Base-by-base conservation (phyloP, 495 filamentous ascomycete genomes). In the Lindgomyces ingoldianus region DNA sequence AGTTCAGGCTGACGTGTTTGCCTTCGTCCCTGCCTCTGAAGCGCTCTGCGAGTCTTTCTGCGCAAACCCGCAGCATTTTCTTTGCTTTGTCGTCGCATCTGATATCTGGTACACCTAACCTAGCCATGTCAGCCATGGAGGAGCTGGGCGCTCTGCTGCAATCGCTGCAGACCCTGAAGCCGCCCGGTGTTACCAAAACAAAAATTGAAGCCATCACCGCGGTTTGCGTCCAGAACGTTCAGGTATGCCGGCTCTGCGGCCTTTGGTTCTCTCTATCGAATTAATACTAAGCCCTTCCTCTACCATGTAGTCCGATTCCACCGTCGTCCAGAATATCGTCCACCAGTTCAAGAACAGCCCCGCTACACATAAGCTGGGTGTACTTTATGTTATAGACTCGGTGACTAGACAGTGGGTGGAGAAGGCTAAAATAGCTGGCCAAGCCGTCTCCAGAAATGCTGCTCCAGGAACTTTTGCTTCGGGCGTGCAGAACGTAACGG, bases 371-470 rank as follows among this genome's bases (percentile, higher is more conserved):
- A 98, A 98, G 80, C 82, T 98, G 80, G 94, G 94, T 77, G 92
- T 97, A 73, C 87, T 98, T 80, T 98, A 98, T 87, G 92, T 98
- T 80, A 91, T 98, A 95, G 95, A 98, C 84, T 96, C 93, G 83
- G 92, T 98, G 87, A 92, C 91, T 75, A 90, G 94, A 78, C 91
- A 93, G 79, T 98, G 95, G 92, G 85, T 96, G 84, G 93, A 98
- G 76, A 88, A 90, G 75, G 95, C 94, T 65, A 92, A 91, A 76
- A 85, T 86, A 68, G 83, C 87, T 64, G 90, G 90, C 63, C 91
- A 98, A 75, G 80, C 87, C 59, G 81, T 91, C 26, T 57, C 70
- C 72, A 89, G 87, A 73, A 84, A 81, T 69, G 80, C 84, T 72
- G 89, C 91, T 59, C 83, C 96, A 79, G 94, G 94, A 65, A 97